Base-by-base conservation (phyloP, 2,329 filamentous ascomycete species). In the Leptoxyphium fumago region DNA sequence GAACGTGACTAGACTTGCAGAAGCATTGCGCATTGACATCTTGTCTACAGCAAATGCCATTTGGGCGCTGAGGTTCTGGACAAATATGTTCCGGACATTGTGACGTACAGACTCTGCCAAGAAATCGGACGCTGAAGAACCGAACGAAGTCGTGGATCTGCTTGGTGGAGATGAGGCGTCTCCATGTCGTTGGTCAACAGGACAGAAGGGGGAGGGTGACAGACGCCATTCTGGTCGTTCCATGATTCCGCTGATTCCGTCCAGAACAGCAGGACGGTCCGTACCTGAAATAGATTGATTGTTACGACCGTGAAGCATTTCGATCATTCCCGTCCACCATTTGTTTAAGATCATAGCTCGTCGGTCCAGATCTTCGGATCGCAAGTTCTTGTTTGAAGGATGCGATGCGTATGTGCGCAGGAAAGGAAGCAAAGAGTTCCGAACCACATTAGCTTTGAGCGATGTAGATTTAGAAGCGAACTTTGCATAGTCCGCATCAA, bases 41-140 rank as follows among this genome's bases (percentile, higher is more conserved):
- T 86, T 89, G 44, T 91, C 84, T 6, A 94, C 80, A n/a, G 87
- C 82, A 50, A 91, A 82, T 1, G 76, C 72, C 77, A 94, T 83
- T 56, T 94, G 88, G 34, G 81, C 78, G 38, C 86, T 72, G 29
- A 95, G 66, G 52, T 91, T 94, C 50, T 84, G 75, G 29, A 82
- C 74, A 60, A 93, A 94, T 63, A 87, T 88, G 56, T 85, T 89
- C 46, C 84, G 78, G 18, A 94, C 80, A 55, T 93, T 94, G 63
- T 94, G 86, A 56, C 87, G 79, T 10, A 88, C 82, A 4, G 86
- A 91, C 56, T 80, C 71, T 43, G 81, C 70, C 45, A 85, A 66
- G 39, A 85, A 87, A 46, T 82, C 79, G 10, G 77, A 75, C 2
- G 76, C 71, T 8, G 65, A 70, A 10, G 76, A 78, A 29, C 69